These are phyloP conservation scores for Nannizziopsis arthrosporioides DNA, from an alignment of 2,329 filamentous ascomycete genomes.

Conservation along the genomic window DNA sequence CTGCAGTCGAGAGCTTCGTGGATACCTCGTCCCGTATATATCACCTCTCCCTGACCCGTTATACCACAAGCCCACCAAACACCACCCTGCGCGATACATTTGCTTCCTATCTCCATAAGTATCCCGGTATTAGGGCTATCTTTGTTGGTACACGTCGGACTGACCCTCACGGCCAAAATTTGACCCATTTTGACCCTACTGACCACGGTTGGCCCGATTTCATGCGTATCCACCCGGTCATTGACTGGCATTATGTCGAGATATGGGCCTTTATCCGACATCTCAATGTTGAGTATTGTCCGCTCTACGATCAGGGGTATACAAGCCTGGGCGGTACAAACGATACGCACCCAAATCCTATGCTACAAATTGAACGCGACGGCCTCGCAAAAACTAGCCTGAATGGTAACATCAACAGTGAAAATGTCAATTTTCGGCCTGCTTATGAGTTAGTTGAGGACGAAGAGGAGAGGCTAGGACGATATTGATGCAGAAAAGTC, in stretches of 20 bases:
- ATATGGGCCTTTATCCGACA: slow-evolving; percentile 76
- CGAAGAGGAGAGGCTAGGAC: slow-evolving; percentile 64
- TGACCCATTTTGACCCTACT: slow-evolving; percentile 77
- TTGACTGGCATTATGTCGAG: slow-evolving; percentile 94
- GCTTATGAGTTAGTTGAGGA: slow-evolving; percentile 67
- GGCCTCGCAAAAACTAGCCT: slow-evolving; percentile 20
- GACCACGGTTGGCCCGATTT: slow-evolving; percentile 84
- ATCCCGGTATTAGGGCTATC: slow-evolving; percentile 56
- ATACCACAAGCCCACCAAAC: slow-evolving; percentile 48
- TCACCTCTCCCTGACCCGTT: slow-evolving; percentile 62
- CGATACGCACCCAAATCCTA: slow-evolving; percentile 84
- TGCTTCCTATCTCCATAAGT: slow-evolving; percentile 52
- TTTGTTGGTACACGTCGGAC: slow-evolving; percentile 82
- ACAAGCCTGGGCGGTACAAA: slow-evolving; percentile 82
- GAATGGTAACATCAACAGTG: too few relatives aligned
- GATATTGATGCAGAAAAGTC: slow-evolving; percentile 40
- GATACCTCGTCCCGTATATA: slow-evolving; percentile 53
- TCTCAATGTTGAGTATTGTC: slow-evolving; percentile 70
- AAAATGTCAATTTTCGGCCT: slow-evolving; percentile 46
- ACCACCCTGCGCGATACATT: slow-evolving; percentile 65
- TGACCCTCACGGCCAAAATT: slow-evolving; percentile 70
- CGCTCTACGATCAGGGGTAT: slow-evolving; percentile 77
- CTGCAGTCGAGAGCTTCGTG: slow-evolving; percentile 78
- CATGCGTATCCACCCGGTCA: slow-evolving; percentile 86
- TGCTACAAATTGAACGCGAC: slow-evolving; percentile 37